Conservation (phyloP, 2,329 filamentous ascomycete species). For the Botrytis galanthina region DNA sequence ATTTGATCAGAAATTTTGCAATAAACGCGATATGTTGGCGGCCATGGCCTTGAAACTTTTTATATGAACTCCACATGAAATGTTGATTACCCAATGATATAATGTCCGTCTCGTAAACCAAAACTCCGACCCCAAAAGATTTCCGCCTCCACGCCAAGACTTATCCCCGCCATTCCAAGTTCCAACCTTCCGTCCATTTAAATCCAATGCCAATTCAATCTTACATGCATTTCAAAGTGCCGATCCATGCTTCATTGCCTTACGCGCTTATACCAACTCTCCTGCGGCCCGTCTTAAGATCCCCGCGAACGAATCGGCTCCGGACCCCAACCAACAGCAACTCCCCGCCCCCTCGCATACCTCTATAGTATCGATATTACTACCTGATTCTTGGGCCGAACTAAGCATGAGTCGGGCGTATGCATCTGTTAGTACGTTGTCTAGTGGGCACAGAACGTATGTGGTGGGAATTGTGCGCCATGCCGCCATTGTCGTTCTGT, state of each 20-base stretch:
- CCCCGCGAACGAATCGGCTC: slow-evolving; percentile 11
- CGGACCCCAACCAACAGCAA: slow-evolving; percentile 22
- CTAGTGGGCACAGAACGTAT: slow-evolving; percentile 31
- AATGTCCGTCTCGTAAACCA: background rate
- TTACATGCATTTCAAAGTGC: background rate
- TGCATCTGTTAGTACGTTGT: slow-evolving; percentile 26
- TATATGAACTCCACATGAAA: background rate
- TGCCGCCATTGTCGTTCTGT: slow-evolving; percentile 32
- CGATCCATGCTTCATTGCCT: background rate
- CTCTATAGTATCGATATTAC: slow-evolving; percentile 31
- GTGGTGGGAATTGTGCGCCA: slow-evolving; percentile 34
- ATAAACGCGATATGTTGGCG: background rate
- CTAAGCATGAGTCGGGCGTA: slow-evolving; percentile 31
- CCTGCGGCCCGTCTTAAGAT: slow-evolving; percentile 17
- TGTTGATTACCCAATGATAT: background rate
- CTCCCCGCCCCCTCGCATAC: slow-evolving; percentile 28
- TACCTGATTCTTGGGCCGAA: slow-evolving; percentile 27
- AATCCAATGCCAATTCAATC: background rate
- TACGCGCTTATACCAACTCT: slow-evolving; percentile 10
- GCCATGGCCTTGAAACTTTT: background rate
- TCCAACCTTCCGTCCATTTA: background rate
- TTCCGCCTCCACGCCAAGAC: background rate
- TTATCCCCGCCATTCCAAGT: background rate
- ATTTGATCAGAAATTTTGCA: background rate
- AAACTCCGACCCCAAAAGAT: slow-evolving; percentile 7